Base-by-base conservation (phyloP, 2,329 filamentous ascomycete genomes). In the Arthrocladium fulminans region DNA sequence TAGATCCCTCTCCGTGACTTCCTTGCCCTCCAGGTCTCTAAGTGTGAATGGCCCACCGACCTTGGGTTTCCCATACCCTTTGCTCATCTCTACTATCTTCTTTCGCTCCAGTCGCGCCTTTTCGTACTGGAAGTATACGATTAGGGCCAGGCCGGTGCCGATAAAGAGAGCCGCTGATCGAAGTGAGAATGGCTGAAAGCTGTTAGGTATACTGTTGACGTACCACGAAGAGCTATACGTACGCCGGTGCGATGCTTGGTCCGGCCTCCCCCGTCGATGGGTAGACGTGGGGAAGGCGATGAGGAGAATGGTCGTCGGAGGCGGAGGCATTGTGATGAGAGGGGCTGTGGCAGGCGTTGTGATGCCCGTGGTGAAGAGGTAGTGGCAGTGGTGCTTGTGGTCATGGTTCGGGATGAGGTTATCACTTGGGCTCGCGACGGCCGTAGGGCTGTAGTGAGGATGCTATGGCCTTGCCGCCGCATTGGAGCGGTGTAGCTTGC, bases 101-200 rank as follows among this genome's bases (percentile, higher is more conserved):
- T 89, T 86, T 54, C 89, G 80, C 64, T 92, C 83, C 80, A 98
- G 83, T 61, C 92, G 83, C 59, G 80, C 80, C 73, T 97, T 97
- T 68, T 98, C 92, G 60, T 82, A 80, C 61, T 89, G 87, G 68
- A 98, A 97, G 66, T 97, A 98, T 68, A 86, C 79, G 52, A 88
- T 81, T 60, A 98, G 75, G 23, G 80, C 83, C 10, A 72, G 81
- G 58, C 86, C 88, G 2, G 88, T 84, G 40, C 77, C 63, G 55
- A 97, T 74, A 71, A 98, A 97, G 54, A 98, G 75, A 44, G 88
- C 59, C 15, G 88, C 90, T 25, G 90, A 84, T 69, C 88, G 90
- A 80, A 86, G 89, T 47, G 89, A 95, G 72, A 98, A 97, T 24
- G 92, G 92, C 83, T 88, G 55, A 29, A 47, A 17, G 48, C 39